phyloP scores from a whole-genome alignment of 2,329 filamentous ascomycete species.

The Trichophyton simii region DNA sequence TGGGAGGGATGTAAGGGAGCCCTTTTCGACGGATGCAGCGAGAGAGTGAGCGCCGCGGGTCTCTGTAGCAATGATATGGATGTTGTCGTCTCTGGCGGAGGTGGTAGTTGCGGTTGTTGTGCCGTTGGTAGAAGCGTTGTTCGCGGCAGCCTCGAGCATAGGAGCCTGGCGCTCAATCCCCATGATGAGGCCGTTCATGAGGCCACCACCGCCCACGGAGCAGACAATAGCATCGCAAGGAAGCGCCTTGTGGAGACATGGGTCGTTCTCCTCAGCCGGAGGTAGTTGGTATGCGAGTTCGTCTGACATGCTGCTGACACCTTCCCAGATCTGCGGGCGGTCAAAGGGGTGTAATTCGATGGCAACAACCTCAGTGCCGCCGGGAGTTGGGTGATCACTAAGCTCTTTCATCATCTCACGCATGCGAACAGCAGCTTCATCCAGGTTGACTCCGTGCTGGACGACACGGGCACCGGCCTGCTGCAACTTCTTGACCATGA shows the following conservation, averaged over 20 bases:
- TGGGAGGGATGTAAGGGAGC: constrained; percentile 48
- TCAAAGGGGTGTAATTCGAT: constrained; percentile 36
- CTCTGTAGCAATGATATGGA: constrained; percentile 58
- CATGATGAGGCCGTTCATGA: constrained; percentile 63
- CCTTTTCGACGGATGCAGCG: constrained; percentile 42
- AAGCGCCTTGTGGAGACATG: constrained; percentile 19
- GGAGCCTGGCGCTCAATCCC: constrained; percentile 45
- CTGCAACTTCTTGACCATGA: constrained; percentile 60
- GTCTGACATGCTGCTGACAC: constrained; percentile 34
- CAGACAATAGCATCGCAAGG: constrained; percentile 60
- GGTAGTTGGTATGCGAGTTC: constrained; percentile 33
- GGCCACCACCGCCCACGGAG: constrained; percentile 66
- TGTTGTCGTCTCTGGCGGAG: constrained; percentile 18
- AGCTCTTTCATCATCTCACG: constrained; percentile 26
- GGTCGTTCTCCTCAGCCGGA: constrained; percentile 19
- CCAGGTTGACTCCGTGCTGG: constrained; percentile 55
- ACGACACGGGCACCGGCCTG: constrained; percentile 58
- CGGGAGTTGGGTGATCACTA: constrained; percentile 2
- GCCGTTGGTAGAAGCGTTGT: constrained; percentile 12
- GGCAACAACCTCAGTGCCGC: constrained; percentile 22
- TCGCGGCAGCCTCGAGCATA: constrained; percentile 17
- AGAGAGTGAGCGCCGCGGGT: constrained; percentile 63
- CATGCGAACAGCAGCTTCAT: constrained; percentile 51
- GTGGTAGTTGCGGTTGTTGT: constrained; percentile 14
- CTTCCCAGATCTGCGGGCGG: constrained; percentile 35